Conservation (phyloP, 768 basidiomycete genomes). For the Suillus tomentosus region DNA sequence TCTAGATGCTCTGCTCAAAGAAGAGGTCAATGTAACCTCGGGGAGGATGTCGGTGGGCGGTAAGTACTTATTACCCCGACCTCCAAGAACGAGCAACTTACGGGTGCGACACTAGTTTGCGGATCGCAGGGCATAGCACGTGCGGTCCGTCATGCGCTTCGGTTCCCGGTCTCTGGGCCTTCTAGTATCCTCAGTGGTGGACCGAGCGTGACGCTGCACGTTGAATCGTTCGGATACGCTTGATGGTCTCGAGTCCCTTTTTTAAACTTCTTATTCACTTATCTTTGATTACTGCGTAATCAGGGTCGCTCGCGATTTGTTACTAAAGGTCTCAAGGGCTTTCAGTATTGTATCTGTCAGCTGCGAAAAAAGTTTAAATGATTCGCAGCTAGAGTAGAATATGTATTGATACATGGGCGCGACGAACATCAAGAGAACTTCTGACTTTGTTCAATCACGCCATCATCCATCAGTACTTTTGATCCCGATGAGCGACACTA, state of each 20-base stretch:
- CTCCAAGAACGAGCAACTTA: not conserved
- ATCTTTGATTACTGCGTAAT: not conserved
- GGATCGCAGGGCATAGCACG: constrained; percentile 44
- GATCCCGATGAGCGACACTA: not conserved
- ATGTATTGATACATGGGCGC: no score
- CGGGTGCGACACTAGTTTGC: constrained; percentile 41
- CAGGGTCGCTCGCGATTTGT: not conserved
- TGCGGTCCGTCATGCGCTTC: constrained; percentile 42
- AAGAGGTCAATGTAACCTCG: constrained; percentile 37
- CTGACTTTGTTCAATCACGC: not conserved
- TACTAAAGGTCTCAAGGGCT: not conserved
- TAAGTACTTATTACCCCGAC: constrained; percentile 34
- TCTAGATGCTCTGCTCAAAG: constrained; percentile 35
- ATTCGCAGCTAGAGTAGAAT: not conserved
- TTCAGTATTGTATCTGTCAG: not conserved
- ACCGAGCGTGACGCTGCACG: constrained; percentile 39
- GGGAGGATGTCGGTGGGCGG: constrained; percentile 52
- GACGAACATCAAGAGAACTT: not conserved
- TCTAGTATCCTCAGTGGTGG: constrained; percentile 34
- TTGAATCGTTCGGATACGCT: constrained; percentile 45
- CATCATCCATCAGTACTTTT: not conserved
- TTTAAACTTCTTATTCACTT: not conserved
- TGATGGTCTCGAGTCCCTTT: constrained; percentile 13
- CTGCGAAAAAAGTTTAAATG: not conserved
- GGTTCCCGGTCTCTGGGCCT: constrained; percentile 35